Evolutionary conservation across 345 rosid genomes (phyloP), one percentile per base, ranked within the genome.

Genomic region (Reutealis trisperma): DNA sequence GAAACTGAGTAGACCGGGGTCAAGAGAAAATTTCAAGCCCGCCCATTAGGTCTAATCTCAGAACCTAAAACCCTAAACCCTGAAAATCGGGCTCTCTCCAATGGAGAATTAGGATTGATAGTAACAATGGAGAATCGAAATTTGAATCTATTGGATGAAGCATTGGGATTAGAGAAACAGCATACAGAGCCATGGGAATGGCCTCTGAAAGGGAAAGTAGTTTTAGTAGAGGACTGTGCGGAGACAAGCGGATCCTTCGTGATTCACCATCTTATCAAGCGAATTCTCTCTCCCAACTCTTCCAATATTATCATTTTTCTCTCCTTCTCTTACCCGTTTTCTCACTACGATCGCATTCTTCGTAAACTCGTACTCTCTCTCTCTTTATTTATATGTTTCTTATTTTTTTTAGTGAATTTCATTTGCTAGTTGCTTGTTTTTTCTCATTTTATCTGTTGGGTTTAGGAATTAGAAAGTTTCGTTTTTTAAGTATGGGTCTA

Each of bases 221-320:
- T 95, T 44, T 41, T 87, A 24, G 79, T 95, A 58, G 90, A 92
- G 65, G 99, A 95, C 82, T 82, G 89, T 82, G 96, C 90, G n/a
- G 96, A 93, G 84, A 93, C 97, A 1, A 88, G 91, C 73, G 98
- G 90, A 57, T 81, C 93, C 0, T 91, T 95, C 79, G 87, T 92
- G 57, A 86, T 93, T 80, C 94, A 93, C 87, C 98, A 93, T 70
- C 83, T 95, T 27, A 70, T 92, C 60, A 95, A 95, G 86, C 97
- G 92, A 75, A 47, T 84, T 66, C 92, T 91, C 61, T 79, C 87
- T 45, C 71, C 92, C 30, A 71, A 78, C 55, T 87, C 93, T 74
- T 73, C 90, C 10, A 83, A 82, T 27, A 72, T 85, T 22, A 80
- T 90, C 80, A 64, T 95, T 84, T 88, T 93, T 81, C 81, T 95